These are phyloP conservation scores for Suillus brevipes DNA, from an alignment of 768 basidiomycete genomes.

Conservation along the genomic window DNA sequence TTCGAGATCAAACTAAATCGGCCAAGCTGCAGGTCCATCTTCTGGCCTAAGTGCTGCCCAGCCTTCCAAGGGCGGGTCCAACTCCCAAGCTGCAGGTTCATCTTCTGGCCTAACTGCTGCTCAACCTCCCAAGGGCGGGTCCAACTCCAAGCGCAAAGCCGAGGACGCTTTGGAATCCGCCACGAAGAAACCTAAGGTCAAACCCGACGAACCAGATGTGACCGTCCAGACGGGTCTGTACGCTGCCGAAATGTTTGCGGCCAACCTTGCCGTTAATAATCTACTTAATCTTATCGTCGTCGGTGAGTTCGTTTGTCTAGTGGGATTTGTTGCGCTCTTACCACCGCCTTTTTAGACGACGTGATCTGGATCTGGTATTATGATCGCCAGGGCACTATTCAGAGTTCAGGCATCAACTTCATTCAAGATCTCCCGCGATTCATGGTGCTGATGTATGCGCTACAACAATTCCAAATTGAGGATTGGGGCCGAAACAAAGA, in stretches of 20 bases:
- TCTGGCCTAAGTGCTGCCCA: too few species aligned
- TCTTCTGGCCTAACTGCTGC: too few species aligned
- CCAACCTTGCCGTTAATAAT: not conserved
- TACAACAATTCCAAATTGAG: too few species aligned
- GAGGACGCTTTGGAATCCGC: not conserved
- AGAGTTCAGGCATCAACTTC: not conserved
- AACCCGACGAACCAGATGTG: not conserved
- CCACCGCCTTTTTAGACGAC: not conserved
- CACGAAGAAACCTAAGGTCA: not conserved
- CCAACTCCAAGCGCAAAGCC: not conserved
- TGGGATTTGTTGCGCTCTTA: not conserved
- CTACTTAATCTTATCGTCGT: not conserved
- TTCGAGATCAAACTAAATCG: not conserved
- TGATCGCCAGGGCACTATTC: not conserved
- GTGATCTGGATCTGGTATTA: conserved; percentile 3
- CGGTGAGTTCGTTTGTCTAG: not conserved
- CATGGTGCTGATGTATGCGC: too few species aligned
- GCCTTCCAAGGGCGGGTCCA: too few species aligned
- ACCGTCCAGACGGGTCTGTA: not conserved
- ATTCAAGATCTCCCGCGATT: too few species aligned
- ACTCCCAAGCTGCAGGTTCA: not conserved
- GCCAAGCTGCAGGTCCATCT: not conserved
- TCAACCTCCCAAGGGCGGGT: too few species aligned
- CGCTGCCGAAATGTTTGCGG: not conserved
- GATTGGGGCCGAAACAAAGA: too few species aligned